These are phyloP conservation scores for Exophiala sideris DNA, from an alignment of 2,329 filamentous ascomycete genomes.

Conservation along the genomic window DNA sequence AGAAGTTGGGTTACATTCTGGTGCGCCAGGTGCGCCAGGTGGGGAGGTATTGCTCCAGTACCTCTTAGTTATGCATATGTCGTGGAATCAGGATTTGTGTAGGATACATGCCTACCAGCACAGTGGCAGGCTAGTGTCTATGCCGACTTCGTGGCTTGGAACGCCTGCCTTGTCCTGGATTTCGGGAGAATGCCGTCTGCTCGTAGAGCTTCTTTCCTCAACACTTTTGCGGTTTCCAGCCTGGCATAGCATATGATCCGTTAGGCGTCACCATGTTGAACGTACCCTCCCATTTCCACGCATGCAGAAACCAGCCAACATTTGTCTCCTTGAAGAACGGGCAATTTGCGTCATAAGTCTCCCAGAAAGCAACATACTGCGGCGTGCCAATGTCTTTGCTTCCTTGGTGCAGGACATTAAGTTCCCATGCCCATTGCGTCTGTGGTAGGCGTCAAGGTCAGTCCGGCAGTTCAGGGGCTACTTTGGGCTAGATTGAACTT, in stretches of 20 bases:
- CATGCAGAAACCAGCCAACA: slow-evolving; percentile 10
- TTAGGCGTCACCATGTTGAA: slow-evolving; percentile 11
- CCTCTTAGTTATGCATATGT: no score
- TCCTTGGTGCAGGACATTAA: slow-evolving; percentile 10
- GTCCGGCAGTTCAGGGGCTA: neutral
- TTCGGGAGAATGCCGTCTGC: no score
- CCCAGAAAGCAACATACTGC: slow-evolving; percentile 8
- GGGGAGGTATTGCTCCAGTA: no score
- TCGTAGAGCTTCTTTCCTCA: neutral
- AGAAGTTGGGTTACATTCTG: no score
- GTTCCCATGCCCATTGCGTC: slow-evolving; percentile 14
- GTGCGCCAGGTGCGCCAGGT: no score
- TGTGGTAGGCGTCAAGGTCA: neutral
- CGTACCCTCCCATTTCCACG: slow-evolving; percentile 10
- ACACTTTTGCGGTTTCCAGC: slow-evolving; percentile 9
- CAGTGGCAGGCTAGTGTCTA: no score
- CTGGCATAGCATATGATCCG: slow-evolving; percentile 9
- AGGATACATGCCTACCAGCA: no score
- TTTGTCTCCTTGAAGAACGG: slow-evolving; percentile 14
- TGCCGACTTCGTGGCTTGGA: no score
- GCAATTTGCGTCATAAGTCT: slow-evolving; percentile 5
- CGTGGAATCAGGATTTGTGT: no score
- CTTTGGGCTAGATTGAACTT: neutral
- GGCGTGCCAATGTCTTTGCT: slow-evolving; percentile 8
- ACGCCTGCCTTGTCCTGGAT: no score